A percentile compares a stretch with the other conserved stretches of the same genome.
Evolutionary conservation across 768 basidiomycete genomes (phyloP).

Genomic region (Pisolithus tinctorius): DNA sequence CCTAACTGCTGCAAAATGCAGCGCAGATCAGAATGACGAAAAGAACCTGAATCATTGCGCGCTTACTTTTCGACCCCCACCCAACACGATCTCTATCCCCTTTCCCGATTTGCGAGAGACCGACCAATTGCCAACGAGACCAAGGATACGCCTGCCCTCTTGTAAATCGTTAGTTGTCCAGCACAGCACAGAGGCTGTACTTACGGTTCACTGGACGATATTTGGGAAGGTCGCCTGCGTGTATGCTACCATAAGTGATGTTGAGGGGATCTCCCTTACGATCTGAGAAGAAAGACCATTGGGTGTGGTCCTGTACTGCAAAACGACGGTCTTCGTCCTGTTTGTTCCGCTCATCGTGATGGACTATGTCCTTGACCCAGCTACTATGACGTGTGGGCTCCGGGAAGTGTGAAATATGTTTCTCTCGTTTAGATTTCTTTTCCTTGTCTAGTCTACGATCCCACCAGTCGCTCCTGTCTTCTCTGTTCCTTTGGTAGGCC

Average conservation of each 20-base stretch:
- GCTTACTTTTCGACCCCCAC: conserved; percentile 37
- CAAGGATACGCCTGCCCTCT: conserved; percentile 50
- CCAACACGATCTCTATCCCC: conserved; percentile 52
- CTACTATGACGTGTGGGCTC: conserved; percentile 18
- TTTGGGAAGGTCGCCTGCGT: conserved; percentile 59
- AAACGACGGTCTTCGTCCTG: conserved; percentile 29
- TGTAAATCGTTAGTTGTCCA: conserved; percentile 44
- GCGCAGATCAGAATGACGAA: conserved; percentile 3
- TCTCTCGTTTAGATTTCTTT: conserved; percentile 27
- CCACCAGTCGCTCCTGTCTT: conserved; percentile 17
- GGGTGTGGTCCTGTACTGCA: conserved; percentile 13
- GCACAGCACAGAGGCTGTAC: conserved; percentile 15
- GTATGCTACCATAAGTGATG: conserved; percentile 58
- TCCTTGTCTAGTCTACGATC: conserved; percentile 20
- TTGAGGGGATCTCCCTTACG: conserved; percentile 61
- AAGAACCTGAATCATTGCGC: not conserved
- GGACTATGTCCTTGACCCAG: conserved; percentile 7
- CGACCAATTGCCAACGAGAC: conserved; percentile 45
- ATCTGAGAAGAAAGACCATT: conserved; percentile 53
- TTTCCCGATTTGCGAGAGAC: conserved; percentile 49
- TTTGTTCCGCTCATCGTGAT: conserved; percentile 28
- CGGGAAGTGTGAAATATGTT: conserved; percentile 19
- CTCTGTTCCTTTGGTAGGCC: conserved; percentile 6
- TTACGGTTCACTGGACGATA: conserved; percentile 55
- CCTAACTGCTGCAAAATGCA: conserved; percentile 33